A percentile compares a stretch with the other conserved stretches of the same genome.
phyloP scores from a whole-genome alignment of 352 stramenopile genomes.

The Phytopythium litorale region DNA sequence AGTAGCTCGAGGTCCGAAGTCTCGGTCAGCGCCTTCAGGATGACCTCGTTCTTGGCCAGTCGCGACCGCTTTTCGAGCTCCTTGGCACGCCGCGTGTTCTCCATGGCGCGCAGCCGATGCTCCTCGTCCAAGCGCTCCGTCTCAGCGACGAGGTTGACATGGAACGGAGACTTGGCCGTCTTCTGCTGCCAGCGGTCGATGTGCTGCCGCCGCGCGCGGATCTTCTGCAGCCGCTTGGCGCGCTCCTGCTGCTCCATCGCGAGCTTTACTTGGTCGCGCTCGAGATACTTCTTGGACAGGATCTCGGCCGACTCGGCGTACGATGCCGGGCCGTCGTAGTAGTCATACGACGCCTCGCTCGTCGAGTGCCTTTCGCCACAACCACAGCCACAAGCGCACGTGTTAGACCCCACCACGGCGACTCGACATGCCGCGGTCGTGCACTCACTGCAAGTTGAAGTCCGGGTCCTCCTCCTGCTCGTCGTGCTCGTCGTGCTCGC shows the following conservation, averaged over 20 bases:
- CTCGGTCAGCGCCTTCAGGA: constrained; percentile 89
- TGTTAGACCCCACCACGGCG: neutral
- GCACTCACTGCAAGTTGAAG: constrained; percentile 7
- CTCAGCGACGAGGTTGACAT: constrained; percentile 93
- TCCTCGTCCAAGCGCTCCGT: constrained; percentile 93
- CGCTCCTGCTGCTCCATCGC: constrained; percentile 63
- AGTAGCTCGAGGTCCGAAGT: constrained; percentile 89
- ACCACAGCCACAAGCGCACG: too few species aligned
- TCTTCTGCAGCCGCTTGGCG: constrained; percentile 49
- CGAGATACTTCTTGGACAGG: constrained; percentile 74
- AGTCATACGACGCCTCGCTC: constrained; percentile 13
- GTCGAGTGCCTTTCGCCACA: neutral
- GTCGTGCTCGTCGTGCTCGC: constrained; percentile 6
- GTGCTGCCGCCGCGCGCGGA: constrained; percentile 50
- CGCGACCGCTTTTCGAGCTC: constrained; percentile 75
- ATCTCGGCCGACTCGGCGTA: constrained; percentile 72
- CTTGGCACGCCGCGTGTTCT: constrained; percentile 57
- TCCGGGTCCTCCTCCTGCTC: constrained; percentile 22
- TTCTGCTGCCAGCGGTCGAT: constrained; percentile 89
- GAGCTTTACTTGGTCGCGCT: constrained; percentile 61
- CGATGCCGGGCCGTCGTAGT: constrained; percentile 20
- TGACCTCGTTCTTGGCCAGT: constrained; percentile 92
- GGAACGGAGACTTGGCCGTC: constrained; percentile 88
- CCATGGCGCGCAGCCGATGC: constrained; percentile 71
- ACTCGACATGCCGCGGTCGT: too few species aligned